Base-by-base conservation (phyloP, 2,329 filamentous ascomycete species). In the Fusarium tuaranense region DNA sequence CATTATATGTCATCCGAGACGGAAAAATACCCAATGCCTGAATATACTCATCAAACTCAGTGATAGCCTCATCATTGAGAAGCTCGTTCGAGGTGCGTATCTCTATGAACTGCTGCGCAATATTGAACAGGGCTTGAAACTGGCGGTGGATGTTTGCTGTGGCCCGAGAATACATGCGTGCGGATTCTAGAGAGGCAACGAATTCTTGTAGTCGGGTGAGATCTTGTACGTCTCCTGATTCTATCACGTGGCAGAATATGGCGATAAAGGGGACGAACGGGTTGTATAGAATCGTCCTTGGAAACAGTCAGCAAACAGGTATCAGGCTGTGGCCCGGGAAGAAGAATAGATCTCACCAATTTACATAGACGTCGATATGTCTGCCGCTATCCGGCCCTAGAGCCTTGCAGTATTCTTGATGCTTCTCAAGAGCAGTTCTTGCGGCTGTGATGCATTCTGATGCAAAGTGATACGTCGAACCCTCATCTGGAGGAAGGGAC, bases 81-180 rank as follows among this genome's bases (percentile, higher is more conserved):
- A 60, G 57, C 25, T 60, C 36, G 16, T 60, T n/a, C 14, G 57
- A 60, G 7, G 36, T 38, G 5, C 57, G 34, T 39, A 60, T 60
- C 57, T 60, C 57, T n/a, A 25, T 60, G 57, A 60, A 60, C 18
- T 60, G 57, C 16, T 41, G 57, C 57, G 57, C 57, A 6, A 60
- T 39, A 6, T 60, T 38, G 57, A 18, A 60, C 6, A 60, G 57
- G 9, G 25, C 57, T 36, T 60, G 57, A 9, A 60, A 60, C 57
- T 60, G 57, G 34, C 57, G 36, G 36, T 60, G 57, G 22, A 60
- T 60, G 36, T 41, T 60, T 27, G 57, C 57, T 36, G 57, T 60
- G 36, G 57, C 57, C 9, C 27, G 57, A 4, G 57, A 60, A 20
- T 60, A 41, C 36, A 39, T 41, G 57, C 57, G 57, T 39, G 57